Evolutionary conservation across 192 early-diverging fungal genomes (phyloP), one percentile per base, ranked within the genome.

Genomic region (Linnemannia zychae): DNA sequence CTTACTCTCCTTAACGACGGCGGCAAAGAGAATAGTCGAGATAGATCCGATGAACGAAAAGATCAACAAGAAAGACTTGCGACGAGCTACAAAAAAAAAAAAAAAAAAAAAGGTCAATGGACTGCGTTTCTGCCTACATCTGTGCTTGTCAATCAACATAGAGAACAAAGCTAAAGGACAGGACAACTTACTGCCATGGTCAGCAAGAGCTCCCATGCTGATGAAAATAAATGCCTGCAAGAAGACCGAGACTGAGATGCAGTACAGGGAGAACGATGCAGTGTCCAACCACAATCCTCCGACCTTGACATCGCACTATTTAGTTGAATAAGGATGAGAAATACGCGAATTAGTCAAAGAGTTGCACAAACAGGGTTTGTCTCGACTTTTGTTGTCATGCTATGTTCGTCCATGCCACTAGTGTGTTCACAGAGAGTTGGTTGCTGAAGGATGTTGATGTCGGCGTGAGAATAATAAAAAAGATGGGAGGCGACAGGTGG

Each of bases 211-310:
- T 7, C 88, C 87, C 50, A 90, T 65, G 71, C 86, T 80, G 50
- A 90, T 89, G 75, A 87, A 89, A 34, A 90, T 48, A 50, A 91
- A 72, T 1, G 89, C 88, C 71, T 91, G 88, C 63, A 91, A 67
- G 15, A 89, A 75, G 24, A 86, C 81, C 15, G 87, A 86, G 49
- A 90, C 79, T 31, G 88, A 78, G 18, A 86, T 71, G 15, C 87
- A 77, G 78, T 88, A 89, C 12, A 90, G 60, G 16, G 90, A 81
- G 46, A 81, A 87, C n/a, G 77, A 79, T 1, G 73, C 74, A 9
- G 87, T 88, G 52, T 88, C 77, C n/a, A 79, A n/a, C 81, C 75
- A 88, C 1, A 76, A n/a, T 11, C 44, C 47, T 47, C 81, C 87
- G 46, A 88, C 75, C 50, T 80, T 67, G 24, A 80, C 77, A 15